Evolutionary conservation across 2,329 filamentous ascomycete species (phyloP).

Genomic region (Paecilomyces fulvus): DNA sequence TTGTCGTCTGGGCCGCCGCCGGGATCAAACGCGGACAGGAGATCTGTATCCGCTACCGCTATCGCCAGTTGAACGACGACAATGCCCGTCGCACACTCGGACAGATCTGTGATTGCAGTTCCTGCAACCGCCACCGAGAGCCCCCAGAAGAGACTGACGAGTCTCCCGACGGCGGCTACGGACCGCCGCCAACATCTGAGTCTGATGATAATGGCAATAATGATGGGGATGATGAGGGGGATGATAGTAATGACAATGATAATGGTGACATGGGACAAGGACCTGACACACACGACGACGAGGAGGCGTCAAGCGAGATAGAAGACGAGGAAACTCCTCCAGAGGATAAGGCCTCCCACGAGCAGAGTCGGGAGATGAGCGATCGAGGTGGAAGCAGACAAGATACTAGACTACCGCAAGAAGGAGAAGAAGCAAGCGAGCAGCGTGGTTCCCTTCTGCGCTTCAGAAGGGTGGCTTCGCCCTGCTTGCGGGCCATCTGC

Average conservation of each 20-base stretch:
- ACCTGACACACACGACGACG: not conserved
- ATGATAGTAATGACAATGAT: not conserved
- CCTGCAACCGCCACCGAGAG: not conserved
- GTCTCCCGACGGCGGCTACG: not conserved
- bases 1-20: constrained; percentile 19
- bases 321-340: not conserved
- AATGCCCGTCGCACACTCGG: constrained; percentile 1
- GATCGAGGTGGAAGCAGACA: not conserved
- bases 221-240: not conserved
- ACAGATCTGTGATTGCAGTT: not conserved
- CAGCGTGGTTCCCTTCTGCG: not conserved
- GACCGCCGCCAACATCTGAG: not conserved
- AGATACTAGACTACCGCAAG: not conserved
- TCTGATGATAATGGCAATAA: not conserved
- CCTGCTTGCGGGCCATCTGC: too few species aligned
- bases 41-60: constrained; percentile 15
- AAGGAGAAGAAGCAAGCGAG: not conserved
- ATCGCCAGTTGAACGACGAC: not conserved
- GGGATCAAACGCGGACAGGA: constrained; percentile 18
- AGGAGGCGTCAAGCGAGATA: not conserved
- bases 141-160: not conserved
- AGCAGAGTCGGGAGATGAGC: not conserved
- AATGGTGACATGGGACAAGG: not conserved
- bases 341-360: not conserved
- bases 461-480: too few species aligned